phyloP scores from a whole-genome alignment of 2,329 filamentous ascomycete species.

The Cladobotryum mycophilum region DNA sequence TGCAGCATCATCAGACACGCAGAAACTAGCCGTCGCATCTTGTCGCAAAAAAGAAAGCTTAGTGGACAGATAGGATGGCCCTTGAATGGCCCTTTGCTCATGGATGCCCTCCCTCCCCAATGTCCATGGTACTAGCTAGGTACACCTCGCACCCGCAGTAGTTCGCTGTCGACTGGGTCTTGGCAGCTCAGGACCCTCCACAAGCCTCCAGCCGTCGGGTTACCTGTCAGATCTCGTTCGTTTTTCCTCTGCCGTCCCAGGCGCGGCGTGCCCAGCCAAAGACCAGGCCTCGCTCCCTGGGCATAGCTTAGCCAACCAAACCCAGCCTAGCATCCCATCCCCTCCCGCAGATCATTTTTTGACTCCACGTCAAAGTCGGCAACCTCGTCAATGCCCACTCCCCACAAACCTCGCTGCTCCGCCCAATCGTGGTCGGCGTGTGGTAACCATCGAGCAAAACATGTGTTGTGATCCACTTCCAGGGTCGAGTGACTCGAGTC shows the following conservation, averaged over 20 bases:
- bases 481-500: no score
- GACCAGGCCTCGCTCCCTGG: not conserved
- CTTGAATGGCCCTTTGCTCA: not conserved
- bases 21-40: constrained; percentile 14
- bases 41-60: constrained; percentile 16
- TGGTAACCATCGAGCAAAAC: not conserved
- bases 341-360: not conserved
- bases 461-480: no score
- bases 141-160: not conserved
- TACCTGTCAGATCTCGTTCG: constrained; percentile 16
- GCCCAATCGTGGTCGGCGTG: not conserved
- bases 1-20: constrained; percentile 12
- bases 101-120: not conserved
- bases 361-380: not conserved
- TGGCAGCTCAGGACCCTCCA: not conserved
- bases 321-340: not conserved
- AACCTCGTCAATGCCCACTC: not conserved
- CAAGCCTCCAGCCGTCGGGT: constrained; percentile 2
- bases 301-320: no score
- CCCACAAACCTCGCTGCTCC: not conserved
- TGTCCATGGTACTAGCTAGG: not conserved
- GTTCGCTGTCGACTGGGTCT: constrained; percentile 10
- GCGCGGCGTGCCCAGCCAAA: constrained; percentile 2
- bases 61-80: constrained; percentile 8
- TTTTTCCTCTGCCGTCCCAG: constrained; percentile 10